phyloP scores from a whole-genome alignment of 139 green algal genomes.

The Zygnema circumcarinatum region DNA sequence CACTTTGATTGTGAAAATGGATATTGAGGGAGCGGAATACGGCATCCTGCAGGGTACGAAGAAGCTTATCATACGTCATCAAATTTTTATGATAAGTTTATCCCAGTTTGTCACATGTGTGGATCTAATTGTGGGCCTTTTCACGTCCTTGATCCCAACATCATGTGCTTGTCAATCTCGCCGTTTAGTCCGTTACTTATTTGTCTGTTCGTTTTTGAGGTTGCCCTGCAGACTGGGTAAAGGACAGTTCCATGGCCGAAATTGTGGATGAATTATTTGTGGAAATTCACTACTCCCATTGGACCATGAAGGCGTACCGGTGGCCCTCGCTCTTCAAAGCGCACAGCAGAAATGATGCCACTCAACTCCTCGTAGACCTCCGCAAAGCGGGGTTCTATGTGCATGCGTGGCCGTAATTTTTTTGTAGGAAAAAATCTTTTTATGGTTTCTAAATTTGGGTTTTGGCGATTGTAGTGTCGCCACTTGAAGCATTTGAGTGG shows the following conservation, averaged over 20 bases:
- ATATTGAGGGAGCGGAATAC: conserved; percentile 32
- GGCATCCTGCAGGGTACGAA: neutral
- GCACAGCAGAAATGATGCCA: conserved; percentile 13
- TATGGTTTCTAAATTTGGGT: too few species aligned
- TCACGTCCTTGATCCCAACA: too few species aligned
- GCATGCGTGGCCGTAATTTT: conserved; percentile 34
- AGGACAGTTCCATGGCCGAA: neutral
- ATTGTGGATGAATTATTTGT: conserved; percentile 45
- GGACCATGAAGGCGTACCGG: conserved; percentile 1
- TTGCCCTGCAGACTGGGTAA: neutral
- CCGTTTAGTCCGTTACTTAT: too few species aligned
- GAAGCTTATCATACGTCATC: neutral
- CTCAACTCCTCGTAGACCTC: neutral
- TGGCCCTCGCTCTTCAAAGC: conserved; percentile 9
- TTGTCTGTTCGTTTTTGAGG: too few species aligned
- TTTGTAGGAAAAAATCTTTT: too few species aligned
- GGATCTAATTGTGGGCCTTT: too few species aligned
- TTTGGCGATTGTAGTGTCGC: too few species aligned
- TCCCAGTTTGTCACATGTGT: too few species aligned
- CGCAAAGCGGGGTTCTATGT: neutral
- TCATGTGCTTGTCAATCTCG: too few species aligned
- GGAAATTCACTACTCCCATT: conserved; percentile 44
- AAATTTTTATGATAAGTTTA: too few species aligned
- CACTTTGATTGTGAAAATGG: conserved; percentile 52
- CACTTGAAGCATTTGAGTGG: too few species aligned